These are phyloP conservation scores for Pisolithus sp. DNA, from an alignment of 768 basidiomycete species.

Conservation along the genomic window DNA sequence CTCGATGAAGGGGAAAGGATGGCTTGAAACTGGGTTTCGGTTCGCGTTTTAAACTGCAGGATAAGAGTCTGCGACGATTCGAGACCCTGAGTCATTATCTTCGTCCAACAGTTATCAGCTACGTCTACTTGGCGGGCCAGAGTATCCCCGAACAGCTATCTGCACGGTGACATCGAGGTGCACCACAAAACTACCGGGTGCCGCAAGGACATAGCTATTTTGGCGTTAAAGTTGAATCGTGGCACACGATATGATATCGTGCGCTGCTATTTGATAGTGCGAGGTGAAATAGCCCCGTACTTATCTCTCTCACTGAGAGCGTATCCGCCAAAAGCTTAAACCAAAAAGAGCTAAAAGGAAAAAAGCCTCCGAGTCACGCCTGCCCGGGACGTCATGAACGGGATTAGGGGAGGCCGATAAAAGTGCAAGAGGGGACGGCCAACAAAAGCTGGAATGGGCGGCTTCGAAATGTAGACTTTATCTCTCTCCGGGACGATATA, in stretches of 20 bases:
- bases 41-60: slow-evolving; percentile 21
- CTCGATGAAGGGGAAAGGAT: slow-evolving; percentile 12
- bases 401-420: slow-evolving; percentile 13
- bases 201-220: slow-evolving; percentile 28
- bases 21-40: slow-evolving; percentile 1
- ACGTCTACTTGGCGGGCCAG: slow-evolving; percentile 17
- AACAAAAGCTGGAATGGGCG: slow-evolving; percentile 7
- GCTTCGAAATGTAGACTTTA: slow-evolving; percentile 8
- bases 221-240: slow-evolving; percentile 8
- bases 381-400: slow-evolving; percentile 13
- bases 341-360: slow-evolving; percentile 30
- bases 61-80: slow-evolving; percentile 11
- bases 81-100: slow-evolving; percentile 15
- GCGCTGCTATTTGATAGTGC: slow-evolving; percentile 17
- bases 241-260: slow-evolving; percentile 10
- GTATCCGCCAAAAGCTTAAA: slow-evolving; percentile 27
- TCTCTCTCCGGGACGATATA: slow-evolving; percentile 17
- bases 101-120: slow-evolving; percentile 17
- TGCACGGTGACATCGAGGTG: slow-evolving; percentile 17
- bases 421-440: slow-evolving; percentile 12
- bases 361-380: slow-evolving; percentile 15
- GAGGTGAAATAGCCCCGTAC: slow-evolving; percentile 11
- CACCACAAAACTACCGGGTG: slow-evolving; percentile 23
- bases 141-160: slow-evolving; percentile 16
- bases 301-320: slow-evolving; percentile 9